Evolutionary conservation across 768 basidiomycete genomes (phyloP).

Genomic region (Hypholoma fasciculare): DNA sequence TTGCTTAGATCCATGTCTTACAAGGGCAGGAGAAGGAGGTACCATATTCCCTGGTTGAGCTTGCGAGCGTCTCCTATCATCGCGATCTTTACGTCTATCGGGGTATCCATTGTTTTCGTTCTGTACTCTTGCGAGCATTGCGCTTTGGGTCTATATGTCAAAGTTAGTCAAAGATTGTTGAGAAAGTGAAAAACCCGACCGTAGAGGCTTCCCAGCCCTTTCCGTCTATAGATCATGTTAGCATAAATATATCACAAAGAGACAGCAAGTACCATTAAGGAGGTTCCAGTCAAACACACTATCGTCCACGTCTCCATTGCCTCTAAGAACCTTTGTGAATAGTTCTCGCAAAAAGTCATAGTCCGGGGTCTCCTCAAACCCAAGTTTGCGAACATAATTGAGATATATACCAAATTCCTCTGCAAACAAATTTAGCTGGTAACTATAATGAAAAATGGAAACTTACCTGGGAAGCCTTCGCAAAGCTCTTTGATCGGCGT

Average conservation of each 20-base stretch:
- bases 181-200: conserved; percentile 42
- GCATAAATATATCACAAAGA: conserved; percentile 1
- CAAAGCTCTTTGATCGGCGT: conserved; percentile 97
- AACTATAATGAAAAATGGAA: conserved; percentile 6
- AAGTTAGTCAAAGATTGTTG: not conserved
- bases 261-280: conserved; percentile 60
- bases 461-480: conserved; percentile 90
- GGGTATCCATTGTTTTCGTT: conserved; percentile 37
- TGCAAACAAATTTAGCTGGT: conserved; percentile 29
- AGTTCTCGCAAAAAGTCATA: conserved; percentile 97
- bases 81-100: conserved; percentile 66
- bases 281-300: conserved; percentile 96
- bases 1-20: conserved; percentile 74
- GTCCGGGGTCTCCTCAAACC: conserved; percentile 98
- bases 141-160: conserved; percentile 53
- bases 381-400: conserved; percentile 98
- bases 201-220: conserved; percentile 91
- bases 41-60: conserved; percentile 59
- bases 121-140: conserved; percentile 67
- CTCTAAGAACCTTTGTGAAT: conserved; percentile 93
- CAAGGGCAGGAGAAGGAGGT: conserved; percentile 78
- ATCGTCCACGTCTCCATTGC: conserved; percentile 88
- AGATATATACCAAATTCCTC: conserved; percentile 99
- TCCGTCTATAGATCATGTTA: conserved; percentile 52
- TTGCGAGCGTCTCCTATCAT: conserved; percentile 65